A percentile compares a stretch with the other conserved stretches of the same genome.
Evolutionary conservation across 2,329 filamentous ascomycete species (phyloP).

Genomic region (Sordariomycetes sp.): DNA sequence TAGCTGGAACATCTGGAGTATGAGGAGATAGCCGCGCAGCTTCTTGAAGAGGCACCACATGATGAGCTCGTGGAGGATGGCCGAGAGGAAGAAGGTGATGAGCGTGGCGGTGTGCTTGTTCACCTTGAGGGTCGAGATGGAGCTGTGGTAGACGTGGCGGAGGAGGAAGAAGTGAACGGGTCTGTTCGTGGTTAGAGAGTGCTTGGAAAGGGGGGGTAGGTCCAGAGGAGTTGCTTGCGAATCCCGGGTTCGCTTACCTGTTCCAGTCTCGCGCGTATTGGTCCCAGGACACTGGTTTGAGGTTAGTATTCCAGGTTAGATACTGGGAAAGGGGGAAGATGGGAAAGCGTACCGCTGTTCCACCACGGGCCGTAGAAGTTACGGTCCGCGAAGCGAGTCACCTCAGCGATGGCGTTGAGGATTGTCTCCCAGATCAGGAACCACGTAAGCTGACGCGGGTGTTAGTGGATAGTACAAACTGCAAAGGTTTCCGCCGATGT

Average conservation of each 20-base stretch:
- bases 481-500: neutral
- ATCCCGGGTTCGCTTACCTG: constrained; percentile 17
- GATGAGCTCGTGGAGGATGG: constrained; percentile 62
- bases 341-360: constrained; percentile 46
- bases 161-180: constrained; percentile 71
- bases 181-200: constrained; percentile 10
- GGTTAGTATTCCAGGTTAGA: neutral
- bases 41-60: constrained; percentile 78
- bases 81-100: constrained; percentile 63
- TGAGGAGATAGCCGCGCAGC: constrained; percentile 60
- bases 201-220: neutral
- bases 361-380: constrained; percentile 60
- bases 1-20: constrained; percentile 65
- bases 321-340: neutral
- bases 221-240: neutral
- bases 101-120: constrained; percentile 62
- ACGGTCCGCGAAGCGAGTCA: constrained; percentile 68
- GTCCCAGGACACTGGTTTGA: constrained; percentile 49
- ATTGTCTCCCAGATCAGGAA: constrained; percentile 74
- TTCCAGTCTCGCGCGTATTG: constrained; percentile 78
- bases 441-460: constrained; percentile 45
- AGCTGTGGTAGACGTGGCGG: constrained; percentile 69
- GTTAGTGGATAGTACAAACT: neutral
- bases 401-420: constrained; percentile 65
- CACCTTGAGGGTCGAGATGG: constrained; percentile 62